A percentile compares a stretch with the other conserved stretches of the same genome.
Conservation (phyloP, 1,284 basidiomycete genomes). For the Erythrobasidium hasegawianum region DNA sequence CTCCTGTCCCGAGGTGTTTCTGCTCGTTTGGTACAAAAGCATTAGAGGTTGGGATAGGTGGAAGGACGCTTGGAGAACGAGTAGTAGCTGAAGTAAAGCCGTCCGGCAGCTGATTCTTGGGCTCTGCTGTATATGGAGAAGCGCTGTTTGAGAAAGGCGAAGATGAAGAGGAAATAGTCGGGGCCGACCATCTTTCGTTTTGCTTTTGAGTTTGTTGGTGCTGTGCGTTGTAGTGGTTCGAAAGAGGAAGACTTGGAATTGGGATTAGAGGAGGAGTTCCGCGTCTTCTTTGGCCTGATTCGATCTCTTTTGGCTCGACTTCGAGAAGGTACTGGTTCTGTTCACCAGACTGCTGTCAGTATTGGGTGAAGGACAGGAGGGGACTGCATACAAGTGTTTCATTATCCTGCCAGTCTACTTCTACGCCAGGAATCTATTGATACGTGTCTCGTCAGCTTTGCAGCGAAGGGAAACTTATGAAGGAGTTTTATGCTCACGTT, state of each 20-base stretch:
- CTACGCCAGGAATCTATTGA: conserved; percentile 11
- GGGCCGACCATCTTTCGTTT: too few relatives aligned
- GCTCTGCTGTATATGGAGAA: too few relatives aligned
- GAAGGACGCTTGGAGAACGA: not conserved
- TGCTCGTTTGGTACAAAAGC: conserved; percentile 13
- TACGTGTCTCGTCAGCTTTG: not conserved
- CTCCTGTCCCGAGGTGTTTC: conserved; percentile 11
- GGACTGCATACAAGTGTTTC: conserved; percentile 13
- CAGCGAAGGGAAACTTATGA: too few relatives aligned
- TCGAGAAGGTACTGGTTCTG: conserved; percentile 15
- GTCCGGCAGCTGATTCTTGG: conserved; percentile 4
- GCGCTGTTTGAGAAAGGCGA: too few relatives aligned
- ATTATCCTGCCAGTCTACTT: conserved; percentile 14
- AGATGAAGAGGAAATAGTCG: too few relatives aligned
- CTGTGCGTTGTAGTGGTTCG: not conserved
- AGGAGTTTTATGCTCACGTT: conserved; percentile 23
- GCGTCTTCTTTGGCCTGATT: not conserved
- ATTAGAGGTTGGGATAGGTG: not conserved
- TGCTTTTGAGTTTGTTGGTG: too few relatives aligned
- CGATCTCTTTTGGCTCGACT: too few relatives aligned
- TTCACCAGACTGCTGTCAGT: too few relatives aligned
- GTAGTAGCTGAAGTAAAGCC: conserved; percentile 28
- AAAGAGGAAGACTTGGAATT: not conserved
- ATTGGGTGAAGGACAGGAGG: too few relatives aligned
- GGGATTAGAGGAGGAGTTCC: not conserved